Evolutionary conservation across 352 stramenopile species (phyloP), one percentile per base, ranked within the genome.

Genomic region (Pythium insidiosum): DNA sequence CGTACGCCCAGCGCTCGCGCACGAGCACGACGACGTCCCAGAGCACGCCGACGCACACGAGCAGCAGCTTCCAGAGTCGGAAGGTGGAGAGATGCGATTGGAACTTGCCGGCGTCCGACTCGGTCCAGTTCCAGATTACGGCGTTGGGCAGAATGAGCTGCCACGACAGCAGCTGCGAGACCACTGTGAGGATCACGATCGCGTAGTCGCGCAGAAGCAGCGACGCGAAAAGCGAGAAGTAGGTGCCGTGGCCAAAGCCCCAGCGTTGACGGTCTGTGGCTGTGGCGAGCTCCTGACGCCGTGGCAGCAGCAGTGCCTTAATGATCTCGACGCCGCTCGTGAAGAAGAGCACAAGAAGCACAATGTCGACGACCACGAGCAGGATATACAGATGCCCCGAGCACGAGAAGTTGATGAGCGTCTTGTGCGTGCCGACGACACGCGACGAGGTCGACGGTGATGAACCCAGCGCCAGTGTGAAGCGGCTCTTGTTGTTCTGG

Each of bases 71-170:
- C 42, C 42, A 49, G 28, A 49, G 7, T 2, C 42, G 29, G n/a
- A 49, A 16, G 18, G 29, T 24, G 3, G 42, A 41, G 13, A 49
- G 20, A 22, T 26, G 25, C 29, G 42, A 11, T 3, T 36, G 28
- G 2, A 33, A 5, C n/a, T 31, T 26, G 6, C 42, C 34, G 15
- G 13, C 24, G 13, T 3, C 22, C 12, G 39, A 34, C 4, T n/a
- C 16, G 13, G 24, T 18, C 42, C 29, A 41, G 13, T 23, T 40
- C 42, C 42, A 49, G 19, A 49, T 31, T 15, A 49, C 24, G 29
- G 42, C 20, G 31, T 49, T 49, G 28, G 42, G 29, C 18, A 49
- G 20, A 19, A 49, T 40, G 15, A 41, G 28, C 15, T 22, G 29
- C 42, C 42, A 49, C 29, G 42, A 26, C 4, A 40, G 3, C 3